Percentiles rank a stretch among this genome's conserved stretches.
These are phyloP conservation scores for Jamesozyma lodderae DNA, from an alignment of 805 yeast genomes.

Conservation along the genomic window DNA sequence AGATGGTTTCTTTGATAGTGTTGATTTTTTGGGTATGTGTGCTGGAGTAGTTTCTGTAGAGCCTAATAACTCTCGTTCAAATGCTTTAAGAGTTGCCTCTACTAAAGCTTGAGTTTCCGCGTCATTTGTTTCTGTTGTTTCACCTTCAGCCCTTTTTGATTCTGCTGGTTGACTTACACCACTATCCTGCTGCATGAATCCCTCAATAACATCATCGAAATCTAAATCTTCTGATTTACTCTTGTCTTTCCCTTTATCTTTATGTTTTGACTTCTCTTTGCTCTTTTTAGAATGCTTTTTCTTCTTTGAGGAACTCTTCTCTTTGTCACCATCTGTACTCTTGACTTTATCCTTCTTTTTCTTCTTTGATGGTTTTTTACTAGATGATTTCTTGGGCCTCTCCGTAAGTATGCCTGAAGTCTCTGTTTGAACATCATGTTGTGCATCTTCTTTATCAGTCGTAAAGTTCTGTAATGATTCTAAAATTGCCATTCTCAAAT, in stretches of 20 bases:
- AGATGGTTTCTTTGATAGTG: constrained; percentile 2
- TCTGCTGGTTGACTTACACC: constrained; percentile 1
- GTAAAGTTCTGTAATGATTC: constrained; percentile 18
- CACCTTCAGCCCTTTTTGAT: neutral
- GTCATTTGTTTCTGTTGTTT: constrained; percentile 11
- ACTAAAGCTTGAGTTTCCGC: constrained; percentile 29
- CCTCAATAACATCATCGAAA: constrained; percentile 27
- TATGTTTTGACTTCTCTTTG: constrained; percentile 7
- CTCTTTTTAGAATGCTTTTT: constrained; percentile 9
- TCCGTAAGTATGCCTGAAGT: too few species aligned
- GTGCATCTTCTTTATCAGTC: constrained; percentile 9
- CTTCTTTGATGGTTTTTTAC: constrained; percentile 14
- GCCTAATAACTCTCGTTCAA: constrained; percentile 24
- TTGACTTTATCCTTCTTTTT: constrained; percentile 15
- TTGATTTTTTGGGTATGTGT: constrained; percentile 5
- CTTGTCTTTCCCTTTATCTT: constrained; percentile 4
- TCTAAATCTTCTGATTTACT: constrained; percentile 7
- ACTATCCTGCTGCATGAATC: constrained; percentile 22
- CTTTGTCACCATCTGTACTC: constrained; percentile 12
- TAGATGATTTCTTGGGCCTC: constrained; percentile 3
- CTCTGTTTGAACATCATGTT: constrained; percentile 6
- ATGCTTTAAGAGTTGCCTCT: constrained; percentile 29
- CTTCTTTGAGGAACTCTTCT: constrained; percentile 6
- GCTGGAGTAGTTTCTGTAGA: constrained; percentile 4
- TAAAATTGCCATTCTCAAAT: constrained; percentile 27